phyloP scores from a whole-genome alignment of 2,329 filamentous ascomycete species.

The Penicillium sp. region DNA sequence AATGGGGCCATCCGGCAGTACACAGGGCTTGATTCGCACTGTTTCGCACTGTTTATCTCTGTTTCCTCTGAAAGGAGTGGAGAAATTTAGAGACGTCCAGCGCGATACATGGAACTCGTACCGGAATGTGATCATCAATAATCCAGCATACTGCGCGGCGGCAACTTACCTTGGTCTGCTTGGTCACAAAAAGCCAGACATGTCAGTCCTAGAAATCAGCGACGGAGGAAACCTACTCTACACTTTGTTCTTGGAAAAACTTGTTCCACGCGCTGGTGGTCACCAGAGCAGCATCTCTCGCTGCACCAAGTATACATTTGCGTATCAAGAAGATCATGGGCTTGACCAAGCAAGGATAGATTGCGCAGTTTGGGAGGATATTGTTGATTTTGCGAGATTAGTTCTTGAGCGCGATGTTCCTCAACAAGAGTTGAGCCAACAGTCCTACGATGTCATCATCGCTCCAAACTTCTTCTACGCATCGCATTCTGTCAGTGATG shows the following conservation, averaged over 20 bases:
- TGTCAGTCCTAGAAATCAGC: slow-evolving; percentile 27
- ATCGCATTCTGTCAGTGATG: slow-evolving; percentile 2
- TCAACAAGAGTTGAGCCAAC: neutral
- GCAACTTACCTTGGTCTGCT: slow-evolving; percentile 19
- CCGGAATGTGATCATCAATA: neutral
- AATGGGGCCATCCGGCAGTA: slow-evolving; percentile 4
- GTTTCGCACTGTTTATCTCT: neutral
- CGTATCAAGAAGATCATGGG: neutral
- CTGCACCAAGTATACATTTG: slow-evolving; percentile 20
- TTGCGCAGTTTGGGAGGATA: neutral
- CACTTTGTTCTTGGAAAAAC: slow-evolving; percentile 6
- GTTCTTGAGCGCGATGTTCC: neutral
- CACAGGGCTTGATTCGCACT: neutral
- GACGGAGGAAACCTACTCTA: slow-evolving; percentile 17
- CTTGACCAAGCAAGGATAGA: neutral
- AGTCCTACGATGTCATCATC: slow-evolving; percentile 21
- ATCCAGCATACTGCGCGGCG: slow-evolving; percentile 10
- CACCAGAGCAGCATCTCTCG: neutral
- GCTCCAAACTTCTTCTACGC: slow-evolving; percentile 19
- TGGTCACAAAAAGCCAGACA: slow-evolving; percentile 24
- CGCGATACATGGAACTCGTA: slow-evolving; percentile 1
- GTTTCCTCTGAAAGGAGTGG: neutral
- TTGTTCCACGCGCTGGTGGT: neutral
- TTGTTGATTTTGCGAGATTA: neutral
- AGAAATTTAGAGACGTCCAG: neutral